Evolutionary conservation across 2,329 filamentous ascomycete genomes (phyloP), one percentile per base, ranked within the genome.

Genomic region (Didymellaceae sp.): DNA sequence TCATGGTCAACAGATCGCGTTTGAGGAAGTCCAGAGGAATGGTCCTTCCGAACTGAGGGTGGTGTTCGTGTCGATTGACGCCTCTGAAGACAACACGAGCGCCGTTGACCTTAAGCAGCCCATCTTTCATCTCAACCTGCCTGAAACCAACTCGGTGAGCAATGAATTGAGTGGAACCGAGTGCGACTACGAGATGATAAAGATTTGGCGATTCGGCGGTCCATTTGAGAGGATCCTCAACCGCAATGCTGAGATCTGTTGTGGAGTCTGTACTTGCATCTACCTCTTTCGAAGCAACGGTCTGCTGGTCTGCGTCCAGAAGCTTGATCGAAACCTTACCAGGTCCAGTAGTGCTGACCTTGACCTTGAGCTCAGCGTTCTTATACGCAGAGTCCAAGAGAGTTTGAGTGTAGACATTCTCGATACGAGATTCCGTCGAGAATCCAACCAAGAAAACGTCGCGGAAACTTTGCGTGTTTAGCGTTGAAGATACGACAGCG

Each of bases 41-140:
- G 0, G 85, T 79, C 0, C 86, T 82, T 3, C 86, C 86, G 21
- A 80, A 79, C 9, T 74, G 72, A 0, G 85, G 85, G 60, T 90
- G 86, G 60, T 90, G 86, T 49, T 90, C 87, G 61, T 90, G 87
- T 13, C 86, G 76, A 66, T 89, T 89, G 13, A 84, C 82, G 13
- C 86, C 87, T 21, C 82, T 79, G 55, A 90, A 77, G 2, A 82
- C 77, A 40, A 89, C 78, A 1, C 81, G 75, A 21, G 77, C 76
- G 4, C 86, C 86, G 49, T 89, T 89, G 57, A 89, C 84, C 18
- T 77, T 77, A 58, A 87, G 76, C 33, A 86, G 68, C 0, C 84
- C 82, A 38, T 84, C 75, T 45, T 81, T 82, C 41, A 87, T 76
- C 70, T 88, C 84, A 3, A 87, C 80, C 37, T 80, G 78, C 25